Base-by-base conservation (phyloP, 2,329 filamentous ascomycete species). In the Phyllosticta citribraziliensis region DNA sequence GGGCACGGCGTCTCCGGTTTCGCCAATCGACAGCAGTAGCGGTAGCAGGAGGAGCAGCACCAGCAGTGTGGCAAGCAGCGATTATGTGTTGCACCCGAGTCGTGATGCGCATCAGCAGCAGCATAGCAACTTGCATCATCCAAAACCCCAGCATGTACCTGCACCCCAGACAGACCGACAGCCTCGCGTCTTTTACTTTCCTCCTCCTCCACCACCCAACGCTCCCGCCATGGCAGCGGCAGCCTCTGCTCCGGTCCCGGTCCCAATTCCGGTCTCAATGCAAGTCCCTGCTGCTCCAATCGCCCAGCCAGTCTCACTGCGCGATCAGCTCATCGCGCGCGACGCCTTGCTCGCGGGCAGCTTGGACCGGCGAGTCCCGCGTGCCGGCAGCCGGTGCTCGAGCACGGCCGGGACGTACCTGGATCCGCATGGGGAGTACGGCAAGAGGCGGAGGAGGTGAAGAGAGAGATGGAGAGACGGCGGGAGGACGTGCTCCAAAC, bases 401-500 rank as follows among this genome's bases (percentile, higher is more conserved):
- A 60, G 40, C 17, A 5, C 40, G 3, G 58, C 53, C 2, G 58
- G 58, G 1, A 60, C 58, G 9, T 60, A 60, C 17, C 55, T 60
- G 53, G 54, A 52, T 14, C 53, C 58, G 24, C 40, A 25, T 8
- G 58, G 58, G 14, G 58, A 56, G 10, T 55, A 56, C 52, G 53
- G 53, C 17, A 60, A 60, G 40, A 52, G 58, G 22, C 47, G 58
- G 35, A 33, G 58, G 19, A 55, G 58, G 53, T 47, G n/a, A n/a
- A 5, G 5, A n/a, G 6, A 22, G 22, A 22, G 2, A 22, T 2
- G 3, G 22, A 22, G 22, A 22, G 22, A 22, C 22, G 22, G 3
- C 22, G 22, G 2, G 22, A 22, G 22, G 22, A 22, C 3, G 22
- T 22, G 22, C 22, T 22, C 22, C 22, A 22, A 3, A 22, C 22